Percentiles rank a stretch among this genome's conserved stretches.
These are phyloP conservation scores for Cladosporium sp. DNA, from an alignment of 2,329 filamentous ascomycete genomes.

Conservation along the genomic window DNA sequence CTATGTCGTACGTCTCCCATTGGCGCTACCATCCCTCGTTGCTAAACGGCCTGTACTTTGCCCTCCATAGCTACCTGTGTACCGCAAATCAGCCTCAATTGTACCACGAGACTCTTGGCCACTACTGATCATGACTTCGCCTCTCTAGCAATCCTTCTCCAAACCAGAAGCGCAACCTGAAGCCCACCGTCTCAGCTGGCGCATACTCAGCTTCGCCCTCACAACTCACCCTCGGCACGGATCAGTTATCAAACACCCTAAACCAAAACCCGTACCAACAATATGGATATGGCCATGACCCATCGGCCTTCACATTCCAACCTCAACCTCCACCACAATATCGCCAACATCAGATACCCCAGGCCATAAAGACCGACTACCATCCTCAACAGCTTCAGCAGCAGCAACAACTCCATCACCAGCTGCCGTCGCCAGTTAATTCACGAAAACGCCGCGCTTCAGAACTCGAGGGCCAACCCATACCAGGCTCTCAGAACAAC, in stretches of 20 bases:
- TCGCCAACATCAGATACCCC: conserved; percentile 27
- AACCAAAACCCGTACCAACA: conserved; percentile 34
- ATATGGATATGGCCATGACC: conserved; percentile 36
- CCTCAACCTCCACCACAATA: conserved; percentile 34
- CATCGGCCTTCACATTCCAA: conserved; percentile 32
- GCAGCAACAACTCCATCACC: conserved; percentile 38
- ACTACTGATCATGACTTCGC: conserved; percentile 5
- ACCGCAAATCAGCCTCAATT: conserved; percentile 20
- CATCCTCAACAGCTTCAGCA: conserved; percentile 34
- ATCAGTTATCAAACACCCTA: conserved; percentile 30
- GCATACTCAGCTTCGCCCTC: conserved; percentile 43
- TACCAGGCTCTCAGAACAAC: conserved; percentile 35
- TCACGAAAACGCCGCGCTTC: conserved; percentile 41
- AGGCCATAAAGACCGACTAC: conserved; percentile 26
- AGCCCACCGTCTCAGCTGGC: conserved; percentile 40
- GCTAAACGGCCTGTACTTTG: conserved; percentile 15
- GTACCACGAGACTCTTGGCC: conserved; percentile 16
- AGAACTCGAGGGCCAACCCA: conserved; percentile 34
- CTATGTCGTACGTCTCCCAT: conserved; percentile 23
- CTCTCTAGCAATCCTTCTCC: conserved; percentile 43
- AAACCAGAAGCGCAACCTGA: conserved; percentile 48
- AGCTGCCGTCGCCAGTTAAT: conserved; percentile 34
- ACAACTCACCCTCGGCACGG: conserved; percentile 39
- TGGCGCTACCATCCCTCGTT: conserved; percentile 19
- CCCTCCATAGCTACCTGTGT: conserved; percentile 18